Base-by-base conservation (phyloP, 768 basidiomycete species). In the Mycena crocata region DNA sequence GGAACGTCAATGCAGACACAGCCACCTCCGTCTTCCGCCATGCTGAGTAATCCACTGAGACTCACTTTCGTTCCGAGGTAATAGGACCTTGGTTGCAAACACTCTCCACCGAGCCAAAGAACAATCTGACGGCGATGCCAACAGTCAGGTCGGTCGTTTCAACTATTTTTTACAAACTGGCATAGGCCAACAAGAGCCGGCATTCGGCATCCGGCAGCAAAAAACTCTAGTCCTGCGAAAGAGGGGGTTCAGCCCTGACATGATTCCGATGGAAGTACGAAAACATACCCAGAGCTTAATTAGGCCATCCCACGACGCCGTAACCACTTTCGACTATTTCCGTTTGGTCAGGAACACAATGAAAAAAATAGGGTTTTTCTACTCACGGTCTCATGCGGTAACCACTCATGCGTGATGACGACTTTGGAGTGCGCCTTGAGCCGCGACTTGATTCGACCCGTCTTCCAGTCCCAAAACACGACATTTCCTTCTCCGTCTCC, bases 401-500 rank as follows among this genome's bases (percentile, higher is more conserved):
- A 80, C 98, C 98, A 99, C 75, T 94, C 94, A 74, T 99, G 98
- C 24, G 95, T 89, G 72, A 99, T 98, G 56, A 99, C 94, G n/a
- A 98, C 97, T 80, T 98, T 95, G 15, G 87, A 89, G 78, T 99
- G 98, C 3, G 94, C 95, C 69, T 90, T 89, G 60, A 99, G 79
- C 40, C 94, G 85, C 60, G 93, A 95, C 81, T 96, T 94, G 78
- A 99, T 96, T 68, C 94, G 89, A 2, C 96, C 94, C n/a, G 92
- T 96, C 82, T 98, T 99, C 94, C 95, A 99, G 78, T 99, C 98
- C 98, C 98, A 99, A 79, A 98, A 97, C 4, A 98, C 93, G 45
- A 99, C 86, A 77, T 98, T 96, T 12, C 98, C 98, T 71, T 92
- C 90, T 13, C 94, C 93, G 73, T 98, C 97, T 31, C 98, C 98